phyloP scores from a whole-genome alignment of 2,329 filamentous ascomycete genomes.

The Arthrobotrys entomopaga region DNA sequence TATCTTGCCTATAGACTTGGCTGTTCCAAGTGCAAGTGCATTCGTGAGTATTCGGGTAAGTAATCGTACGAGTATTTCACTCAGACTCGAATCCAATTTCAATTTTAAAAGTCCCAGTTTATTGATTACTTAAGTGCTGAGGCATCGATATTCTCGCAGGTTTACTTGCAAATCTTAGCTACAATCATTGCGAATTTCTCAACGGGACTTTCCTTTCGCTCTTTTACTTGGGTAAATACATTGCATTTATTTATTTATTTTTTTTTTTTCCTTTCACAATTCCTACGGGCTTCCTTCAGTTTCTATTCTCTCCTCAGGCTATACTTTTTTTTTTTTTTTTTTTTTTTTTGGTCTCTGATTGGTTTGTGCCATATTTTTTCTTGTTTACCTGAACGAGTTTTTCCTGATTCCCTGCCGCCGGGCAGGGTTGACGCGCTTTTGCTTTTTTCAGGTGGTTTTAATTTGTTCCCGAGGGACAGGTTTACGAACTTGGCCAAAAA shows the following conservation, averaged over 20 bases:
- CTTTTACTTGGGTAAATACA: not conserved
- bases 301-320: not conserved
- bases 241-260: not conserved
- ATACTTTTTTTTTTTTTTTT: conserved; percentile 23
- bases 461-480: conserved; percentile 51
- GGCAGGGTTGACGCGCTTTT: conserved; percentile 35
- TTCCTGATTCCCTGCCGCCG: conserved; percentile 39
- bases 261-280: not conserved
- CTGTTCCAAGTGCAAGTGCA: no score
- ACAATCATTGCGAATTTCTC: no score
- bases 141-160: no score
- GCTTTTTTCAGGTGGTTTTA: conserved; percentile 38
- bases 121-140: no score
- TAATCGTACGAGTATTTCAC: no score
- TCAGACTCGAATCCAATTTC: no score
- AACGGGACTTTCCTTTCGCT: no score
- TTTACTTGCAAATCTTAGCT: no score
- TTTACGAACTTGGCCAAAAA: conserved; percentile 52
- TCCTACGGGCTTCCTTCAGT: not conserved
- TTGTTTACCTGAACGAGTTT: conserved; percentile 23
- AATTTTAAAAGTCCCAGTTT: no score
- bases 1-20: no score
- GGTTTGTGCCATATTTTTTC: not conserved
- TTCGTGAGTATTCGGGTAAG: no score
- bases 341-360: not conserved